These are phyloP conservation scores for Saraca asoca DNA, from an alignment of 331 rosid species.

Conservation along the genomic window DNA sequence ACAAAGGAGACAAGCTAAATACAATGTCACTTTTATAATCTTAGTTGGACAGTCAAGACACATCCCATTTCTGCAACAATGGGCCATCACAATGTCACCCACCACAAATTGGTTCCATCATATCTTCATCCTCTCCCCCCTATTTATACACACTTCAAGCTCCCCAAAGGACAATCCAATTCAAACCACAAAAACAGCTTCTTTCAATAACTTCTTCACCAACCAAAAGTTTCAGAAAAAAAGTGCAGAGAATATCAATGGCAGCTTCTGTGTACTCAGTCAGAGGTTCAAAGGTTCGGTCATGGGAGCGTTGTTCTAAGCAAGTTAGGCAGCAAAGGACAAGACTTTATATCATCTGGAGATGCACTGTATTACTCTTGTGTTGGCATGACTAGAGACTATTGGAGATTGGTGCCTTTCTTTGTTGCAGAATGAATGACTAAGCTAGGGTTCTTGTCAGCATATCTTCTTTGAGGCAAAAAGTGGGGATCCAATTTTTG, in stretches of 20 bases:
- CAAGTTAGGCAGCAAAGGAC: conserved; percentile 71
- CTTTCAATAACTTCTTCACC: conserved; percentile 14
- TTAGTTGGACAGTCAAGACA: conserved; percentile 43
- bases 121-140: conserved; percentile 42
- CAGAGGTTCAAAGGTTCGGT: conserved; percentile 50
- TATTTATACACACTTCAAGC: conserved; percentile 29
- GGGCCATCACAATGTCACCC: conserved; percentile 51
- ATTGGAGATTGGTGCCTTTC: conserved; percentile 2
- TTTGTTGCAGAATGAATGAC: conserved; percentile 8
- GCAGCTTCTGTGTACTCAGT: conserved; percentile 49
- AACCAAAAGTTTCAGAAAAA: background rate
- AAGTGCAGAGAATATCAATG: conserved; percentile 34
- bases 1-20: conserved; percentile 51
- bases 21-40: conserved; percentile 44
- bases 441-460: background rate
- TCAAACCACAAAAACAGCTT: conserved; percentile 32
- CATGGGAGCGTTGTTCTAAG: conserved; percentile 65
- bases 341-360: conserved; percentile 85
- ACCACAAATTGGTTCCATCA: conserved; percentile 58
- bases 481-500: conserved; percentile 11
- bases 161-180: conserved; percentile 22
- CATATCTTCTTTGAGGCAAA: background rate
- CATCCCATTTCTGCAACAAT: conserved; percentile 38
- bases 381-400: conserved; percentile 62
- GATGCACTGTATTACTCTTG: conserved; percentile 76